Base-by-base conservation (phyloP, 2,329 filamentous ascomycete species). In the Colletotrichum plurivorum region DNA sequence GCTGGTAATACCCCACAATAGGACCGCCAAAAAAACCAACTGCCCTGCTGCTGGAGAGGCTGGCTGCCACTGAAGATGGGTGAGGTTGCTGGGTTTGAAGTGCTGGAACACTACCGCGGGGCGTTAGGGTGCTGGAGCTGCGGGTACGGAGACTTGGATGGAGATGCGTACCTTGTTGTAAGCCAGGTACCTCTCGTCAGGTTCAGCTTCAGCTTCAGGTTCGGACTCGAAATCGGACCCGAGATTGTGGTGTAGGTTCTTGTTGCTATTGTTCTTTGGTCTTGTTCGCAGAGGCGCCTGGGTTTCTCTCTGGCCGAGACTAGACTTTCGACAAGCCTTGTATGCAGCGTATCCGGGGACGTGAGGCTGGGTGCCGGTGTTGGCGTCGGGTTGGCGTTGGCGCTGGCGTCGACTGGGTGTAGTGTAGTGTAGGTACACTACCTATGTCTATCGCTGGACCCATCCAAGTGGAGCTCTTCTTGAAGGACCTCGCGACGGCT, bases 391-490 rank as follows among this genome's bases (percentile, higher is more conserved):
- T 39, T 48, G 53, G 15, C 43, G 63, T 48, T 61, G 41, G 53
- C 49, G 39, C 41, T 22, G 63, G 36, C 41, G 59, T 27, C 39
- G 59, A 18, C 49, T 20, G 20, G 31, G 22, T 59, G 22, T 60
- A 10, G 8, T 10, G 31, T 36, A 36, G 31, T 10, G 31, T 36
- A 8, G 31, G 22, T 25, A 25, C 22, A 25, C 22, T 25, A 25
- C 4, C 3, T 25, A 22, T 9, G 57, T 60, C 60, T 27, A 13
- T 48, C 46, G 20, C 15, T 54, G 41, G 62, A 25, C 49, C 62
- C 13, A 25, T 18, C 41, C 31, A 27, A 22, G 49, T 69, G 62
- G 66, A 36, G 43, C 66, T 66, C 15, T 36, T 53, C 48, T 54
- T 36, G 46, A 60, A 51, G 48, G 10, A 36, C 16, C 41, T 43